These are phyloP conservation scores for Erodium trifolium DNA, from an alignment of 441 rosid species.

Conservation along the genomic window DNA sequence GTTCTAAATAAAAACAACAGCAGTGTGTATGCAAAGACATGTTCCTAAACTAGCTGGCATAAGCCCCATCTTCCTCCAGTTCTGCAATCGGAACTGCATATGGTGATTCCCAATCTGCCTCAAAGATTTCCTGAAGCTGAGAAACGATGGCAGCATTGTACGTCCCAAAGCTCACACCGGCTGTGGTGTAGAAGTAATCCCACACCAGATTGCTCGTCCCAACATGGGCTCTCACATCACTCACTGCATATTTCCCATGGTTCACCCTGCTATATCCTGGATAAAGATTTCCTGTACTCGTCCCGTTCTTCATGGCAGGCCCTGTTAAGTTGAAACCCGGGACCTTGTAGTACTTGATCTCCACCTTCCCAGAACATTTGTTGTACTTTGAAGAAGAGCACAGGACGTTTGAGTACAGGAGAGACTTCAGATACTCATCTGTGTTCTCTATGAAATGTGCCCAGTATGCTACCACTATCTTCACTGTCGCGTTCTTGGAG, in stretches of 20 bases:
- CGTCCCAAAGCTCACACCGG: constrained; percentile 78
- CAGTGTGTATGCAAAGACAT: too few species aligned
- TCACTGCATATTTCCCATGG: constrained; percentile 75
- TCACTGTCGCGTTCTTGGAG: constrained; percentile 73
- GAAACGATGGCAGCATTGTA: constrained; percentile 49
- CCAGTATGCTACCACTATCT: constrained; percentile 81
- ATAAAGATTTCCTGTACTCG: constrained; percentile 44
- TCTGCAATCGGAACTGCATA: constrained; percentile 46
- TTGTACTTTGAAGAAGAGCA: constrained; percentile 58
- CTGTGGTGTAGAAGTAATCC: constrained; percentile 84
- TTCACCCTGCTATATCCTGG: constrained; percentile 67
- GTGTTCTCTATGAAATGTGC: constrained; percentile 63
- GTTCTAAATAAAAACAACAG: too few species aligned
- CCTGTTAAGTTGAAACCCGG: constrained; percentile 80
- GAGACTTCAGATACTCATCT: constrained; percentile 57
- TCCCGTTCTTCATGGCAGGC: constrained; percentile 45
- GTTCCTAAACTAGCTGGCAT: constrained; percentile 23
- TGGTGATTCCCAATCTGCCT: constrained; percentile 81
- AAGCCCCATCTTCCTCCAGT: constrained; percentile 20
- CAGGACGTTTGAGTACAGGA: constrained; percentile 63
- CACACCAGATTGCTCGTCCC: constrained; percentile 79
- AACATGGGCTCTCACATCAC: constrained; percentile 58
- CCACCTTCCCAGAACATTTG: constrained; percentile 59
- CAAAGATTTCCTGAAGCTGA: constrained; percentile 68
- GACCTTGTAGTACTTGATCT: constrained; percentile 63